Percentiles rank a stretch among this genome's conserved stretches.
phyloP scores from a whole-genome alignment of 805 yeast genomes.

The Myxozyma neglecta region DNA sequence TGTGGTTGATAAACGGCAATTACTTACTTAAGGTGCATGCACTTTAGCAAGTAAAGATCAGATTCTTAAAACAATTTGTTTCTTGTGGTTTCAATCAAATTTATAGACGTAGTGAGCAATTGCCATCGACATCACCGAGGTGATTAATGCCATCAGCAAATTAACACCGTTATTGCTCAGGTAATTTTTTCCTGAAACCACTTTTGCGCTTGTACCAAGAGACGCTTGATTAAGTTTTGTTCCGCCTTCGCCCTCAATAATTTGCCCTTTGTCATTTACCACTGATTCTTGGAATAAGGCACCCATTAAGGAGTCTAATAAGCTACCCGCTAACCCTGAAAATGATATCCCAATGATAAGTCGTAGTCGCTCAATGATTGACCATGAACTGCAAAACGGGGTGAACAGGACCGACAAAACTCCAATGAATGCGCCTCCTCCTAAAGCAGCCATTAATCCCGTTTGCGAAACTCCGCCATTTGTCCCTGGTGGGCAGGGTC shows the following conservation, averaged over 20 bases:
- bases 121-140: slow-evolving; percentile 39
- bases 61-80: not conserved
- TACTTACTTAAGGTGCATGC: too few relatives aligned
- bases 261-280: slow-evolving; percentile 42
- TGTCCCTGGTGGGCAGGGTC: slow-evolving; percentile 49
- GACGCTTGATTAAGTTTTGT: slow-evolving; percentile 27
- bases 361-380: slow-evolving; percentile 17
- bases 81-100: not conserved
- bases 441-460: slow-evolving; percentile 43
- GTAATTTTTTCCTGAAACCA: slow-evolving; percentile 42
- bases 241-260: slow-evolving; percentile 41
- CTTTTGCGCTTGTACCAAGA: slow-evolving; percentile 25
- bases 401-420: slow-evolving; percentile 36
- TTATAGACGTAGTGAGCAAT: slow-evolving; percentile 21
- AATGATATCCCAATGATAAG: slow-evolving; percentile 38
- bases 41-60: not conserved
- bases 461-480: slow-evolving; percentile 48
- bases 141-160: slow-evolving; percentile 40
- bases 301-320: slow-evolving; percentile 48
- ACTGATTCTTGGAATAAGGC: slow-evolving; percentile 45
- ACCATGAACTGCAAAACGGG: slow-evolving; percentile 30
- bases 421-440: slow-evolving; percentile 44
- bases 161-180: slow-evolving; percentile 46
- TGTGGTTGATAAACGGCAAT: too few relatives aligned
- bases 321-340: slow-evolving; percentile 44